Evolutionary conservation across 2,329 filamentous ascomycete genomes (phyloP).

Genomic region (Pseudogymnoascus sp.): DNA sequence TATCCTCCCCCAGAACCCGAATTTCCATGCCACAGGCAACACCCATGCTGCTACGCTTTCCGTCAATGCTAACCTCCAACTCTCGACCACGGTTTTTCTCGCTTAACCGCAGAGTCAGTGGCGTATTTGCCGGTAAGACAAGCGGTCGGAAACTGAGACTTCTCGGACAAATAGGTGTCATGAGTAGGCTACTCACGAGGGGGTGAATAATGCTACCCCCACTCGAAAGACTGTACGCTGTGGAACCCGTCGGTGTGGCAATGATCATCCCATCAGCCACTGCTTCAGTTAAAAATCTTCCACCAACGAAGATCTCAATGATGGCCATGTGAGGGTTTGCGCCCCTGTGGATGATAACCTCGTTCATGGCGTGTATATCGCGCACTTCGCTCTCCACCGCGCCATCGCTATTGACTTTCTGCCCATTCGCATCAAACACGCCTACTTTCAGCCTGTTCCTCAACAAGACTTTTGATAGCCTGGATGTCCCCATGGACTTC

Average conservation of each 20-base stretch:
- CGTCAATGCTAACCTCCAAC: slow-evolving; percentile 74
- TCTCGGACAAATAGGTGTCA: slow-evolving; percentile 91
- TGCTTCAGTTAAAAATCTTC: slow-evolving; percentile 84
- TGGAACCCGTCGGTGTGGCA: slow-evolving; percentile 88
- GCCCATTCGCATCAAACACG: slow-evolving; percentile 65
- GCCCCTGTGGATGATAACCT: slow-evolving; percentile 88
- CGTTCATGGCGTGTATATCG: slow-evolving; percentile 72
- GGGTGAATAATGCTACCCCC: slow-evolving; percentile 94
- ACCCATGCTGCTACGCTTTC: slow-evolving; percentile 57
- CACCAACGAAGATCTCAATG: slow-evolving; percentile 85
- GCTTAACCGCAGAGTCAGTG: slow-evolving; percentile 75
- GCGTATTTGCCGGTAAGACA: slow-evolving; percentile 79
- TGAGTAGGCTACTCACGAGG: slow-evolving; percentile 76
- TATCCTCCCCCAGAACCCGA: slow-evolving; percentile 78
- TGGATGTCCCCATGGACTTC: slow-evolving; percentile 70
- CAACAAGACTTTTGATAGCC: slow-evolving; percentile 75
- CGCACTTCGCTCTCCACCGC: slow-evolving; percentile 28
- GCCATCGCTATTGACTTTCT: slow-evolving; percentile 43
- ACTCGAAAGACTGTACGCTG: slow-evolving; percentile 88
- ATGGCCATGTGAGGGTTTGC: slow-evolving; percentile 84
- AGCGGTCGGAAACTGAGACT: slow-evolving; percentile 88
- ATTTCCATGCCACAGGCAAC: slow-evolving; percentile 76
- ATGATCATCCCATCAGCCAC: slow-evolving; percentile 94
- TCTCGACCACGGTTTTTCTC: slow-evolving; percentile 71
- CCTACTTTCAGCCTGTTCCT: slow-evolving; percentile 83